Evolutionary conservation across 2,329 filamentous ascomycete genomes (phyloP), one percentile per base, ranked within the genome.

Genomic region (Fusarium pininemorale): DNA sequence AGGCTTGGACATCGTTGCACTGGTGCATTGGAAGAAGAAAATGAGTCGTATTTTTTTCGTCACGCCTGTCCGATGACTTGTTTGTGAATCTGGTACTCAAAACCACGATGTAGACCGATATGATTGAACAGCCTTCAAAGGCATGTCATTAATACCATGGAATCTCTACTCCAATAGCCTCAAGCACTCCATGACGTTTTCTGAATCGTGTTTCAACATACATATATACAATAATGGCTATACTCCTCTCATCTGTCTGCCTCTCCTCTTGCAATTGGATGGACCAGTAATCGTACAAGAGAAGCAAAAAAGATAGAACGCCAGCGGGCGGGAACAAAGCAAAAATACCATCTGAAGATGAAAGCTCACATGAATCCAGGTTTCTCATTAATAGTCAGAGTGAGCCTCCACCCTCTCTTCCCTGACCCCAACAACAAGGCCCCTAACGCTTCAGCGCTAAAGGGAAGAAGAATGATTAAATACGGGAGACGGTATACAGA

Each of bases 391-490:
- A 70, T 42, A 44, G 20, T 47, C 51, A 71, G 58, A 54, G 18
- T 35, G 56, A 48, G 50, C 66, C 66, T 58, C 54, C 50, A 42
- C 51, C 39, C 28, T n/a, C 42, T 66, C 62, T 37, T 59, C 65
- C 55, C 48, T 53, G 53, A 62, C 57, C 74, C 56, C 59, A 67
- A 38, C 47, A 62, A 70, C 56, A 48, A 57, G 62, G 65, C 54
- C 65, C 72, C 64, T 47, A 72, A 66, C 70, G 59, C 67, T 66
- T 54, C 18, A 37, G 68, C 70, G 65, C 69, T 65, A 67, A 62
- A 53, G 53, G 66, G 69, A 72, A 67, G 59, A 72, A 73, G 67
- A 56, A 69, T 57, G 77, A 78, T 78, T 76, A 78, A 76, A 69
- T 77, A 77, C 56, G 56, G 56, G 42, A 55, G 58, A 59, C 48